Conservation (phyloP, 805 yeast species). For the Wickerhamiella domercqiae region DNA sequence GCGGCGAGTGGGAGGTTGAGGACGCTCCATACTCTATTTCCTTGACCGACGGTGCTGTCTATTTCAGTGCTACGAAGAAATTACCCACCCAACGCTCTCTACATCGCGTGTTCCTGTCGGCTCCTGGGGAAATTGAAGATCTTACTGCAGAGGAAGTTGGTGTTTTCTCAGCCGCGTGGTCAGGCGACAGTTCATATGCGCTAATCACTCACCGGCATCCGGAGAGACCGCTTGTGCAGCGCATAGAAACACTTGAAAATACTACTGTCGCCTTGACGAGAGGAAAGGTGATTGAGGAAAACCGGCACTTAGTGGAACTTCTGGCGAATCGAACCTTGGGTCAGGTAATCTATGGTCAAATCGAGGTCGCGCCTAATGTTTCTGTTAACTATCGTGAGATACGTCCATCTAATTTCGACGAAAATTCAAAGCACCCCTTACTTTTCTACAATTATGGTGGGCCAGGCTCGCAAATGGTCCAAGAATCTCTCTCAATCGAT, state of each 20-base stretch:
- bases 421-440: slow-evolving; percentile 54
- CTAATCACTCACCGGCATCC: slow-evolving; percentile 68
- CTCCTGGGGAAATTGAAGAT: slow-evolving; percentile 22
- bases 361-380: slow-evolving; percentile 26
- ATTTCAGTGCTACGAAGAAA: slow-evolving; percentile 58
- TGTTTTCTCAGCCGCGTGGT: slow-evolving; percentile 57
- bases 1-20: slow-evolving; percentile 83
- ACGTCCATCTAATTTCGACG: slow-evolving; percentile 57
- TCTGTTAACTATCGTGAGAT: slow-evolving; percentile 54
- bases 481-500: slow-evolving; percentile 40
- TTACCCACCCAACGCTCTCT: slow-evolving; percentile 76
- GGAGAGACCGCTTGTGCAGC: slow-evolving; percentile 55
- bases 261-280: slow-evolving; percentile 21
- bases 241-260: slow-evolving; percentile 38
- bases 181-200: slow-evolving; percentile 62
- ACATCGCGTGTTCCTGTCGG: slow-evolving; percentile 47
- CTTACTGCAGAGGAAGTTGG: slow-evolving; percentile 45
- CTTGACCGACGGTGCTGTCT: slow-evolving; percentile 37
- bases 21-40: slow-evolving; percentile 41
- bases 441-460: slow-evolving; percentile 90
- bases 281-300: slow-evolving; percentile 23
- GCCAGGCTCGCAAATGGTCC: slow-evolving; percentile 80
- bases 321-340: slow-evolving; percentile 25
- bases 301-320: slow-evolving; percentile 17
- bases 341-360: slow-evolving; percentile 33